Evolutionary conservation across 225 moss, liverwort and hornwort species (phyloP), one percentile per base, ranked within the genome.

Genomic region (Polytrichum commune): DNA sequence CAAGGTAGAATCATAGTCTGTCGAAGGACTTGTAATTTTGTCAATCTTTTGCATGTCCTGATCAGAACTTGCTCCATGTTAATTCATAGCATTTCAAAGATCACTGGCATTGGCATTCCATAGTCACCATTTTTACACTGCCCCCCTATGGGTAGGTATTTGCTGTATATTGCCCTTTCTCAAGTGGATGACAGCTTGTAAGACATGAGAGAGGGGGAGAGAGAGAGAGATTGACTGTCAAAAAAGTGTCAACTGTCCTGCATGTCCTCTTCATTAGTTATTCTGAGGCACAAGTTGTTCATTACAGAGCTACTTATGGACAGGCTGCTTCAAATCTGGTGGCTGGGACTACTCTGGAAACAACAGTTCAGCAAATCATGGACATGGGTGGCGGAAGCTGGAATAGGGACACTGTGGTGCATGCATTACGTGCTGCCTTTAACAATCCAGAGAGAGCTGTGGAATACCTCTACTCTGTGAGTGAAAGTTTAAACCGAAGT

Each of bases 381-480:
- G 90, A 90, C 65, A 85, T 90, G 75, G 90, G 90, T 68, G 90
- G 87, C 46, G 90, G 90, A 26, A 87, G 85, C 75, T 90, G 90
- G 90, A 83, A 85, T 73, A 78, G 90, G 63, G 90, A 90, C 18
- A 90, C 87, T 13, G 90, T 90, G 5, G 83, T 83, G 63, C 80
- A 85, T 63, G 90, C 90, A 29, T 73, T 90, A 60, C 85, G 90
- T 61, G 87, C 90, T 60, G 90, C 90, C 5, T 90, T 87, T 64
- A 87, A 90, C 62, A 90, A 90, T 70, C 90, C 90, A n/a, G 90
- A 90, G 64, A 75, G 90, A 70, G 90, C 90, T 58, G 87, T 90
- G 60, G 90, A 90, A 60, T 90, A 90, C 63, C 79, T 90, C 28
- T 90, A 90, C 60, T 83, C 85, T 75, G 89, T 89, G 71, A 77